These are phyloP conservation scores for Gnomoniopsis smithogilvyi DNA, from an alignment of 2,329 filamentous ascomycete genomes.

Conservation along the genomic window DNA sequence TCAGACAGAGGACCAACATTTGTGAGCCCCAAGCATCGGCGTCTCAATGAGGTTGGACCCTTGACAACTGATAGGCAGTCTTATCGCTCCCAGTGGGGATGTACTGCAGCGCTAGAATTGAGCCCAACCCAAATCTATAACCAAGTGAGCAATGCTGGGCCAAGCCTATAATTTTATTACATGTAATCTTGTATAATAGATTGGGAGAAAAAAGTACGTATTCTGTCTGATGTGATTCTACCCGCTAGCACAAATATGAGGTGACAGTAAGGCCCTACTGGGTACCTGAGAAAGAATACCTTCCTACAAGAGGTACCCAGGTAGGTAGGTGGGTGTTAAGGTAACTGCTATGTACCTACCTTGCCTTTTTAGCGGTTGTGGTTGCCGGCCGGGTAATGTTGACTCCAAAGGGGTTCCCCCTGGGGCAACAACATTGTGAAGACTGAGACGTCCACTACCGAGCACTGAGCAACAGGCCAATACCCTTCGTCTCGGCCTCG, in stretches of 20 bases:
- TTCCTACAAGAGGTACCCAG: too few species aligned
- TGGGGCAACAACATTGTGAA: neutral
- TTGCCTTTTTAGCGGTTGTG: neutral
- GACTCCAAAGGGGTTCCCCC: neutral
- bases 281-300: too few species aligned
- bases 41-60: neutral
- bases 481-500: neutral
- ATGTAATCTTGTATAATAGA: too few species aligned
- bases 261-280: too few species aligned
- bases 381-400: neutral
- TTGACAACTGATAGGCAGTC: neutral
- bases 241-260: too few species aligned
- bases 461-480: neutral
- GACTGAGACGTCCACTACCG: neutral
- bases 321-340: too few species aligned
- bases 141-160: too few species aligned
- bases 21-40: neutral
- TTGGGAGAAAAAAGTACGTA: too few species aligned
- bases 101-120: neutral
- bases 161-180: too few species aligned
- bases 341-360: too few species aligned
- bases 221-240: too few species aligned
- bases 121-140: too few species aligned
- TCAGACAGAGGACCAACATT: neutral
- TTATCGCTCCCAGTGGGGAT: neutral